Base-by-base conservation (phyloP, 2,329 filamentous ascomycete genomes). In the Alternaria brassicae region DNA sequence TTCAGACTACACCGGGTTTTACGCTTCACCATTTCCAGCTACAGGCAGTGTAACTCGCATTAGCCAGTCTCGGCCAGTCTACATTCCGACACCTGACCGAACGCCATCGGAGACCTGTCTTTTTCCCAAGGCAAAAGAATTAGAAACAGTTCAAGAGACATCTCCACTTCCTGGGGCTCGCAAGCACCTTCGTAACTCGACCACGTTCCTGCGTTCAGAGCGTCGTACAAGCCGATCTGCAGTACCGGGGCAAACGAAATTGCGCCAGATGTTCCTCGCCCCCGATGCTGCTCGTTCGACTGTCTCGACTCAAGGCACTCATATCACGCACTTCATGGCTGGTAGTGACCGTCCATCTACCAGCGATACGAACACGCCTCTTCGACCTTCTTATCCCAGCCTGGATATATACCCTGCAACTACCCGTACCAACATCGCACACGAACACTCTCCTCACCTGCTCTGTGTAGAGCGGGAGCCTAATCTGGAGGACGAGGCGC, bases 181-280 rank as follows among this genome's bases (percentile, higher is more conserved):
- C n/a, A 53, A 52, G 17, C 61, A 66, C 25, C 50, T 70, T 12
- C 59, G 63, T 27, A 53, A 45, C 42, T 65, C 67, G 5, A 69
- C 67, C 15, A 66, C 60, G 2, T 68, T 67, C 39, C 58, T 63
- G 34, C 60, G 56, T 48, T 32, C 57, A 30, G 40, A 47, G 19
- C 66, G 70, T 30, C 68, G 68, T 9, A 34, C 57, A 10, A 72
- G 71, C 40, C 72, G 74, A 45, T 50, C 75, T 34, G 71, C 74
- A 23, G 75, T 77, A 8, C 62, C 65, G 17, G 72, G 74, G 8
- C 75, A 77, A 54, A 77, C 74, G 2, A 75, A 70, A 53, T 61
- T 77, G 2, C 65, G 73, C 15, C 70, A 75, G 10, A 77, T 77
- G 75, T 63, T 73, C 3, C 72, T 77, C 21, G 66, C 72, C 5